Percentiles rank a stretch among this genome's conserved stretches.
Conservation (phyloP, 148 eudicot species). For the Rhododendron kiyosumense region DNA sequence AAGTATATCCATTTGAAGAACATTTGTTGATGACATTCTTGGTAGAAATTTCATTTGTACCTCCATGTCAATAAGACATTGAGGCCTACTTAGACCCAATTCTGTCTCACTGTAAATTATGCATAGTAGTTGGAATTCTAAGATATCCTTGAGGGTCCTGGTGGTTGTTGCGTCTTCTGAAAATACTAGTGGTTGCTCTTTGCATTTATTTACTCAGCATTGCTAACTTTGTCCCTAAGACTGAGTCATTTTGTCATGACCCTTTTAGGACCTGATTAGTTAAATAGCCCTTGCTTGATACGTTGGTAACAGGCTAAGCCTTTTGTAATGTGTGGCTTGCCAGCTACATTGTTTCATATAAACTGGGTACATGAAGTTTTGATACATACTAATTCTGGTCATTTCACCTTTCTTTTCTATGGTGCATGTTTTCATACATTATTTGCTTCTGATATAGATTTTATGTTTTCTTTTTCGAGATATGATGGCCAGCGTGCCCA, state of each 20-base stretch:
- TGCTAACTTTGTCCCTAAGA: background rate
- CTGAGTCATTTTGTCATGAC: background rate
- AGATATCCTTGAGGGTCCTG: background rate
- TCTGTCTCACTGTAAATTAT: background rate
- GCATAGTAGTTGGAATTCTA: background rate
- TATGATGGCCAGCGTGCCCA: constrained; percentile 99
- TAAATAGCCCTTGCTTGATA: background rate
- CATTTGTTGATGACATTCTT: background rate
- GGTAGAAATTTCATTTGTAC: background rate
- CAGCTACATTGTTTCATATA: background rate
- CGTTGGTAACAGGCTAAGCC: background rate
- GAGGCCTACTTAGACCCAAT: background rate
- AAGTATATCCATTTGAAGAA: background rate
- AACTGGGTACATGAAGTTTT: background rate
- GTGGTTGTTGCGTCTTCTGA: background rate
- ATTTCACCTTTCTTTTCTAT: background rate
- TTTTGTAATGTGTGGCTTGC: background rate
- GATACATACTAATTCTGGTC: background rate
- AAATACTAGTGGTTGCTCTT: background rate
- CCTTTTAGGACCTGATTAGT: background rate
- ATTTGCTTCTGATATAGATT: background rate
- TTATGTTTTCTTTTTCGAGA: constrained; percentile 29
- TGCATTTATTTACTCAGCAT: background rate
- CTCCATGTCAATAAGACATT: background rate
- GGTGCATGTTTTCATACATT: background rate